Evolutionary conservation across 495 filamentous ascomycete species (phyloP), one percentile per base, ranked within the genome.

Genomic region (Aspergillus kassunensis): DNA sequence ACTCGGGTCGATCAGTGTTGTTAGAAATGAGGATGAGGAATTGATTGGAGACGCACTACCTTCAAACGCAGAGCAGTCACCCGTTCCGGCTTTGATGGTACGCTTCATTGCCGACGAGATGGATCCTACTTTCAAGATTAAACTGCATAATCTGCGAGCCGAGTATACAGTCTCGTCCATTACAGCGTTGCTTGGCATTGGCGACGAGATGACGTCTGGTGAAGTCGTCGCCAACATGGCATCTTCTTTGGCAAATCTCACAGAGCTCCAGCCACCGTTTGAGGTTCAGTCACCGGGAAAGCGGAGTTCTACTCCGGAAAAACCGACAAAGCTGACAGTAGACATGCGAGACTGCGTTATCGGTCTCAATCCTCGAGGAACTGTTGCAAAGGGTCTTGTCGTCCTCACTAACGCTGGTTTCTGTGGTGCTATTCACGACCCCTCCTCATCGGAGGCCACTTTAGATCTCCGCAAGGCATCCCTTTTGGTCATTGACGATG

Each of bases 91-190:
- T 64, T 56, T 90, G 23, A 89, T 90, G 84, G 82, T 85, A 55
- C 79, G 95, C 39, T 86, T 93, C 67, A 85, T 99, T 45, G 88
- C 88, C 0, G 91, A 97, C 64, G 95, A 97, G 59, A 88, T 95
- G 71, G 91, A 97, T 49, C 91, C 95, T 0, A 84, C 89, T 11
- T 71, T 96, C 47, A 95, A 91, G 64, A 60, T 97, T 53, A 95
- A 95, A 63, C 65, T 97, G 23, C 84, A 85, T 66, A 88, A 91
- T 54, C 46, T 96, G 11, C 84, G 83, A 45, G 60, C 88, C 16
- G 95, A 99, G 55, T 97, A 99, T 66, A 83, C 83, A 7, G 83
- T 97, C 10, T 77, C 88, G 3, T 88, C 86, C 6, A 60, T 96
- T 4, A 87, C 93, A 73, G 87, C 87, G 36, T 72, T 95, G 12